Percentiles rank a stretch among this genome's conserved stretches.
These are phyloP conservation scores for Candida sojae DNA, from an alignment of 1,139 yeast genomes.

Conservation along the genomic window DNA sequence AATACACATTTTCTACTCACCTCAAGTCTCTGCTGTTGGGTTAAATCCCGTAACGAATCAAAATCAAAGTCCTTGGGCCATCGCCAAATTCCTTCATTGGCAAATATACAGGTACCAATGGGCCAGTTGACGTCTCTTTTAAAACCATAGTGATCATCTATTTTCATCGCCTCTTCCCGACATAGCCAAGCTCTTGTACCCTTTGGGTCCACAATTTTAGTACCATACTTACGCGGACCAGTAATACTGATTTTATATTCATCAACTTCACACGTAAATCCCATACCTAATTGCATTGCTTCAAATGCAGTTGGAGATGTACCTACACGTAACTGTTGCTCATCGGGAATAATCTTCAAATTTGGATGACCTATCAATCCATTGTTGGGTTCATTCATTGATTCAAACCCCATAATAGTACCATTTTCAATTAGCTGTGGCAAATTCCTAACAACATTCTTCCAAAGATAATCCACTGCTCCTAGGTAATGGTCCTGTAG, in stretches of 20 bases:
- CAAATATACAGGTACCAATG: conserved; percentile 77
- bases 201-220: conserved; percentile 60
- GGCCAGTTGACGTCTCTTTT: conserved; percentile 63
- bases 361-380: conserved; percentile 62
- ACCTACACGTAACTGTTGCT: conserved; percentile 61
- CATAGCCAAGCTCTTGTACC: conserved; percentile 72
- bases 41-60: conserved; percentile 18
- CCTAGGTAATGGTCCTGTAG: conserved; percentile 64
- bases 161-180: conserved; percentile 31
- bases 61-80: conserved; percentile 36
- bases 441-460: conserved; percentile 43
- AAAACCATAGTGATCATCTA: conserved; percentile 73
- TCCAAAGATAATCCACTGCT: conserved; percentile 59
- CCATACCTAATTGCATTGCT: conserved; percentile 68
- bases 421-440: conserved; percentile 58
- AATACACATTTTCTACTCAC: conserved; percentile 34
- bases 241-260: conserved; percentile 64
- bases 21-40: conserved; percentile 32
- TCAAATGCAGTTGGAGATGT: conserved; percentile 70
- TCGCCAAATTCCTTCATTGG: conserved; percentile 73
- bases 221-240: conserved; percentile 71
- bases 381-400: conserved; percentile 81
- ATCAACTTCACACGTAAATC: conserved; percentile 64
- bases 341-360: conserved; percentile 47
- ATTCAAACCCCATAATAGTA: conserved; percentile 74